Evolutionary conservation across 148 eudicot genomes (phyloP).

Genomic region (Rheum nobile): DNA sequence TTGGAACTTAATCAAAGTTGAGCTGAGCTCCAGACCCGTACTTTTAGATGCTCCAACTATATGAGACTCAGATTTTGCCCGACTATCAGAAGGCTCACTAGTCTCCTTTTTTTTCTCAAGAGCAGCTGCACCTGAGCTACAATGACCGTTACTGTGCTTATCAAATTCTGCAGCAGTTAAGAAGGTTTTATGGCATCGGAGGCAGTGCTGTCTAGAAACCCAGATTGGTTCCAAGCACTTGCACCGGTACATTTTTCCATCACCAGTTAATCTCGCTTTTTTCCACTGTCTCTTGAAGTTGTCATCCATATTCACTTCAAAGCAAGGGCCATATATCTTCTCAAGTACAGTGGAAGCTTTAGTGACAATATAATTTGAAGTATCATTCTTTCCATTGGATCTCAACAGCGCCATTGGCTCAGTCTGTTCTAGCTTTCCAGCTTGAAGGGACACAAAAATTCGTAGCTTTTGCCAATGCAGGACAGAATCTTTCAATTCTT

Average conservation of each 20-base stretch:
- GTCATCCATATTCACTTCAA: constrained; percentile 20
- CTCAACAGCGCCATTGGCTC: constrained; percentile 12
- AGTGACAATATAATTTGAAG: constrained; percentile 16
- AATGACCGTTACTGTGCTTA: constrained; percentile 29
- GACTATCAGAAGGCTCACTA: constrained; percentile 15
- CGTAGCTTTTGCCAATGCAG: constrained; percentile 31
- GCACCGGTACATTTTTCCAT: constrained; percentile 39
- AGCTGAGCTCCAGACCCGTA: constrained; percentile 14
- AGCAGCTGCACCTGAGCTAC: constrained; percentile 18
- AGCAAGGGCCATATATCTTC: constrained; percentile 34
- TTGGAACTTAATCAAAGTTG: constrained; percentile 20
- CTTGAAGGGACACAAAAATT: constrained; percentile 20
- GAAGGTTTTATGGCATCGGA: constrained; percentile 46
- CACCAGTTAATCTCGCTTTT: constrained; percentile 22
- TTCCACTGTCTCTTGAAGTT: constrained; percentile 23
- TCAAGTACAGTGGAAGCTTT: constrained; percentile 37
- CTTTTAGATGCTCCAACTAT: constrained; percentile 19
- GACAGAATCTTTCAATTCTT: constrained; percentile 43
- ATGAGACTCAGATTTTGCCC: constrained; percentile 14
- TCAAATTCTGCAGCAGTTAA: constrained; percentile 28
- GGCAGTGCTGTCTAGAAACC: constrained; percentile 46
- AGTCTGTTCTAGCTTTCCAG: constrained; percentile 17
- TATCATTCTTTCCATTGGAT: constrained; percentile 13
- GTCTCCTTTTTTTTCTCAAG: constrained; percentile 25
- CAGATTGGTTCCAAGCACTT: constrained; percentile 57